These are phyloP conservation scores for Xylaria acuta DNA, from an alignment of 495 filamentous ascomycete species.

Conservation along the genomic window DNA sequence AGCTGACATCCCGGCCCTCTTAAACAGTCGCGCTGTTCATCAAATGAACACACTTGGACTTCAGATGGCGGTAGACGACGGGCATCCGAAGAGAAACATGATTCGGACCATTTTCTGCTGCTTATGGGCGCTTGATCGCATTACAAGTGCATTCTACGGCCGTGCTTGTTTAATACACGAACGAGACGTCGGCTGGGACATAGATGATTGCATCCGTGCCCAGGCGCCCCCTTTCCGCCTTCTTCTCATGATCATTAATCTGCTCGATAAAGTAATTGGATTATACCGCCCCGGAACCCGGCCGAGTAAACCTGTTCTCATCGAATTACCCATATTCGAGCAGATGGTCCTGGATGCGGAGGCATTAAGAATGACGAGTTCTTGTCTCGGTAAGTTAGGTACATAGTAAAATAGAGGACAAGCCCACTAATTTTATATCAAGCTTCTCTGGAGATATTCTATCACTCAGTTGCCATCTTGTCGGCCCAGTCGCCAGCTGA, in stretches of 20 bases:
- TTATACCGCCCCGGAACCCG: conserved; percentile 68
- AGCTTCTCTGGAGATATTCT: conserved; percentile 72
- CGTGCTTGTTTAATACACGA: conserved; percentile 71
- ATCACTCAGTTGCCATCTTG: conserved; percentile 72
- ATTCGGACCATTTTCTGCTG: conserved; percentile 65
- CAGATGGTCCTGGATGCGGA: conserved; percentile 62
- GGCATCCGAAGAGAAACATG: conserved; percentile 34
- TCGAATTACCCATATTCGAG: conserved; percentile 70
- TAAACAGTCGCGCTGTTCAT: conserved; percentile 53
- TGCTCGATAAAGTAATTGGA: conserved; percentile 69
- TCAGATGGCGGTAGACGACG: conserved; percentile 56
- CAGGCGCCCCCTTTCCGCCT: conserved; percentile 54
- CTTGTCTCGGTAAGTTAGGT: conserved; percentile 52
- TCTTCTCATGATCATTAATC: conserved; percentile 53
- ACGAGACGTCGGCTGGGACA: conserved; percentile 62
- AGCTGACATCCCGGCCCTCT: conserved; percentile 39
- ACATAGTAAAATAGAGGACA: neutral
- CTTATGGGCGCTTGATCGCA: conserved; percentile 70
- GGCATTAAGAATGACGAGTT: conserved; percentile 46
- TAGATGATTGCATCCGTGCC: conserved; percentile 57
- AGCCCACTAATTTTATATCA: conserved; percentile 24
- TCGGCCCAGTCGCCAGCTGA: conserved; percentile 47
- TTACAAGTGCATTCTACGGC: conserved; percentile 67
- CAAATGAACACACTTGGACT: conserved; percentile 71
- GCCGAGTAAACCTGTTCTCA: conserved; percentile 47